A percentile compares a stretch with the other conserved stretches of the same genome.
phyloP scores from a whole-genome alignment of 192 early-diverging fungal genomes.

The Umbelopsis vinacea region DNA sequence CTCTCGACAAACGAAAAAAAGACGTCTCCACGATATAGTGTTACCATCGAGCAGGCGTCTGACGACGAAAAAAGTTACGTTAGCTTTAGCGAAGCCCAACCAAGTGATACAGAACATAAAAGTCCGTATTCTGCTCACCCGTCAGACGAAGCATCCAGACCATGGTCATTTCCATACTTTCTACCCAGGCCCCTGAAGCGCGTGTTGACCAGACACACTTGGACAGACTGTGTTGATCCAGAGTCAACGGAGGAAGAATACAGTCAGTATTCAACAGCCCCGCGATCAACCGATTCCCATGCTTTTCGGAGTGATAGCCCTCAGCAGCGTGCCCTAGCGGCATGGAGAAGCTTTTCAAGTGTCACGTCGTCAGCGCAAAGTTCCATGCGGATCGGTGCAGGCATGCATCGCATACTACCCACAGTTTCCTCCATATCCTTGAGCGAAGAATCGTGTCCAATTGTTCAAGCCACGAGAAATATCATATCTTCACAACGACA shows the following conservation, averaged over 20 bases:
- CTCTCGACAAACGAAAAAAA: no score
- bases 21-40: neutral
- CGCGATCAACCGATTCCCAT: neutral
- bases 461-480: neutral
- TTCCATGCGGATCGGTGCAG: neutral
- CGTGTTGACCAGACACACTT: conserved; percentile 2
- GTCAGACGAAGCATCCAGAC: neutral
- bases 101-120: neutral
- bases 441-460: neutral
- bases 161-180: conserved; percentile 19
- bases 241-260: neutral
- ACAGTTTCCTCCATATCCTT: neutral
- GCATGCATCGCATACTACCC: neutral
- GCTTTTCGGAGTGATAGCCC: neutral
- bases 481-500: neutral
- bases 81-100: neutral
- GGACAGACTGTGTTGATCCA: neutral
- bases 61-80: conserved; percentile 1
- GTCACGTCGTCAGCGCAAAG: neutral
- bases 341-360: neutral
- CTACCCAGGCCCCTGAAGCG: conserved; percentile 15
- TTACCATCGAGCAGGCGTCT: neutral
- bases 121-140: neutral
- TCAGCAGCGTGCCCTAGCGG: neutral
- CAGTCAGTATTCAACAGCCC: neutral